Percentiles rank a stretch among this genome's conserved stretches.
Conservation (phyloP, 2,329 filamentous ascomycete genomes). For the Fusarium sp. region DNA sequence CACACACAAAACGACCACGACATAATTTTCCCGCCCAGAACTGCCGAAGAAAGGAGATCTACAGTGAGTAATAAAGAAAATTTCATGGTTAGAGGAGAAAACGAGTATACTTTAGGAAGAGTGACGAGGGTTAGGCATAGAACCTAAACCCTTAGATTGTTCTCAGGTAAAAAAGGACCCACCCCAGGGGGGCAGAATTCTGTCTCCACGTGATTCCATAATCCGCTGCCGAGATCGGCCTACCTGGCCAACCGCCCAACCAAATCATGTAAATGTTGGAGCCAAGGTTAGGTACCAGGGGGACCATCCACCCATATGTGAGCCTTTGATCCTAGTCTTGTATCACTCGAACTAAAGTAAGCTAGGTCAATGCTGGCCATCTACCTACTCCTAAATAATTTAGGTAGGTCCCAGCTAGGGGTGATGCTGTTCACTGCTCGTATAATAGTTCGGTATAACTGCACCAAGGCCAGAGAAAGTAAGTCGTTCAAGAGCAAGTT, state of each 20-base stretch:
- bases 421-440: not conserved
- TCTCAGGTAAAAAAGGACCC: not conserved
- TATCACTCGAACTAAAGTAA: not conserved
- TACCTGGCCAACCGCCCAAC: not conserved
- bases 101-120: not conserved
- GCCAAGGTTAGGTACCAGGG: not conserved
- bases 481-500: not conserved
- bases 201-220: not conserved
- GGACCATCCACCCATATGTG: not conserved
- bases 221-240: not conserved
- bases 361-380: not conserved
- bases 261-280: not conserved
- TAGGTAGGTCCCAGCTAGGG: not conserved
- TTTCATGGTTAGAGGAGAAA: not conserved
- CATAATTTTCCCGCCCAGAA: too few species aligned
- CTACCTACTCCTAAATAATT: not conserved
- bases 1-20: not conserved
- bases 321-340: not conserved
- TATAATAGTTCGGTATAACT: not conserved
- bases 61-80: not conserved
- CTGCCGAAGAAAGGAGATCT: not conserved
- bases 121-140: not conserved
- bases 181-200: not conserved
- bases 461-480: not conserved
- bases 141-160: not conserved